Conservation (phyloP, 2,329 filamentous ascomycete genomes). For the Davidsoniella australis region DNA sequence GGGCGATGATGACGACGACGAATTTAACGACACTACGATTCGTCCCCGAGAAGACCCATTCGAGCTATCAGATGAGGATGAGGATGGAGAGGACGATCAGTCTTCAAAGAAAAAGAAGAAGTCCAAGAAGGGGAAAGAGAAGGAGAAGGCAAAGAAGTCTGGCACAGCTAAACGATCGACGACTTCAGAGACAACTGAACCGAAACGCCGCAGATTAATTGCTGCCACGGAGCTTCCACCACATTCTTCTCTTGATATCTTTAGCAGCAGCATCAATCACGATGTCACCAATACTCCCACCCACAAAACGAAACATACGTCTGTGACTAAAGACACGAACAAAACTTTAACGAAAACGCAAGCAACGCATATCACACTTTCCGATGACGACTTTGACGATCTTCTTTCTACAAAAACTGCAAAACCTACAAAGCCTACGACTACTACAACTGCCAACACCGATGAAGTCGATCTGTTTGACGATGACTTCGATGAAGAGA, state of each 20-base stretch:
- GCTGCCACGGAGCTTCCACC: background rate
- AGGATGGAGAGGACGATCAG: background rate
- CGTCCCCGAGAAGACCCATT: background rate
- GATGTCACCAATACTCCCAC: no score
- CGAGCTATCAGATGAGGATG: constrained; percentile 1
- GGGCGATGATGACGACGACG: constrained; percentile 7
- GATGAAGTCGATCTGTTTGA: background rate
- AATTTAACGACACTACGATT: background rate
- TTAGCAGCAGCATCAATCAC: no score
- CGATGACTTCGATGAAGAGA: background rate
- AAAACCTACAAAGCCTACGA: no score
- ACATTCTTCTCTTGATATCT: background rate
- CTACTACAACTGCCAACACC: no score
- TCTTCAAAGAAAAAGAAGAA: background rate
- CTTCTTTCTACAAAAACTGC: no score
- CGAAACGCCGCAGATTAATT: background rate
- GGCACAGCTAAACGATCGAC: background rate
- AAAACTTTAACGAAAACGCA: no score
- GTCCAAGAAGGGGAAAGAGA: background rate
- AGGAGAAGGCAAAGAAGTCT: background rate
- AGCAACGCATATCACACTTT: no score
- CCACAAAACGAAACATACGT: no score
- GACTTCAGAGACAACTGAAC: background rate
- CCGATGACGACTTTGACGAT: no score
- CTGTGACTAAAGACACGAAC: no score